Conservation (phyloP, 2,329 filamentous ascomycete genomes). For the Blastomyces parvus region DNA sequence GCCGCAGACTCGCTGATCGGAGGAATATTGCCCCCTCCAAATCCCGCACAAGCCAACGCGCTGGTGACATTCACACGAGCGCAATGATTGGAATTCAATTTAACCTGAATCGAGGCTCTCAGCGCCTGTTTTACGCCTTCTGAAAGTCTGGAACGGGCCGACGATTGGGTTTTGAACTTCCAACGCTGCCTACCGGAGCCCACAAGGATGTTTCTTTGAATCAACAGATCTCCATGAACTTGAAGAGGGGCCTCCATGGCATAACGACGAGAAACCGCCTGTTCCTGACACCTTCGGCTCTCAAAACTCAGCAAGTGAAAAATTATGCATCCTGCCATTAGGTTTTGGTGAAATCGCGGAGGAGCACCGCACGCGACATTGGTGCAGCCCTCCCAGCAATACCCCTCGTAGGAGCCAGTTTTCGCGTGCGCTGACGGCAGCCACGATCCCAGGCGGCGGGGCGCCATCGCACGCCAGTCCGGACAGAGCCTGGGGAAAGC, state of each 20-base stretch:
- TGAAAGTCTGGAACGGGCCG: not conserved
- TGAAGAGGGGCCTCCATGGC: no score
- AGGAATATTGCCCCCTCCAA: not conserved
- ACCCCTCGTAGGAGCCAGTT: not conserved
- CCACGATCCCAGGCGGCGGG: not conserved
- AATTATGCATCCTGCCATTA: no score
- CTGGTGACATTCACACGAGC: not conserved
- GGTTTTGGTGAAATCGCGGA: no score
- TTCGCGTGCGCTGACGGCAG: not conserved
- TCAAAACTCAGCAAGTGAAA: no score
- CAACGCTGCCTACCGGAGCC: no score
- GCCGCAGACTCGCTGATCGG: not conserved
- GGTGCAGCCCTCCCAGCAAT: no score
- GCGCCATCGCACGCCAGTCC: not conserved
- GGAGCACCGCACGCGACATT: no score
- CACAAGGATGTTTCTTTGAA: no score
- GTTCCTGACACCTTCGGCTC: no score
- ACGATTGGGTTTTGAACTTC: not conserved
- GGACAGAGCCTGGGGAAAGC: not conserved
- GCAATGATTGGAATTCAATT: not conserved
- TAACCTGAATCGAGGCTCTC: not conserved
- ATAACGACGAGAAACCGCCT: no score
- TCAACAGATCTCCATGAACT: no score
- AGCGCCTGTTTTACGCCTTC: not conserved
- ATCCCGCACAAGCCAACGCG: not conserved